Evolutionary conservation across 1,139 yeast genomes (phyloP).

Genomic region (Saccharomyces hybrid): DNA sequence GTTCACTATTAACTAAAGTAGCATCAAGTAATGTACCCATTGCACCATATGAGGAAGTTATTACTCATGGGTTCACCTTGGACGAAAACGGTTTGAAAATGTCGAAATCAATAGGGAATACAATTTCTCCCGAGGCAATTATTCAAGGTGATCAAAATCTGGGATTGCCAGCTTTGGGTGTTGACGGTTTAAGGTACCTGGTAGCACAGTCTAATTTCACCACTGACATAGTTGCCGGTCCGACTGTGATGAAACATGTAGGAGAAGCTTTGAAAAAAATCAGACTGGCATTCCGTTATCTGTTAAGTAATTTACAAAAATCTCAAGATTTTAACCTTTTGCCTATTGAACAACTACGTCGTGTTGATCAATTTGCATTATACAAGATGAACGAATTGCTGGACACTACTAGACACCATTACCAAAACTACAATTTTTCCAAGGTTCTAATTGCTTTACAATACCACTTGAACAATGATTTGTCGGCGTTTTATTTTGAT

Average conservation of each 20-base stretch:
- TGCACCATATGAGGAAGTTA: conserved; percentile 69
- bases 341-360: conserved; percentile 36
- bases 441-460: conserved; percentile 55
- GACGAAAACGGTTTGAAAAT: conserved; percentile 82
- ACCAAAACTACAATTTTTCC: conserved; percentile 56
- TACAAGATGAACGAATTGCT: conserved; percentile 48
- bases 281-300: conserved; percentile 69
- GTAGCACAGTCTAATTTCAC: conserved; percentile 85
- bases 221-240: conserved; percentile 68
- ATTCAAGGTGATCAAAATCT: conserved; percentile 58
- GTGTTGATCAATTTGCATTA: conserved; percentile 60
- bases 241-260: conserved; percentile 64
- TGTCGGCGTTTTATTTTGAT: conserved; percentile 82
- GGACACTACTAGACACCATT: conserved; percentile 38
- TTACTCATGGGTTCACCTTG: conserved; percentile 89
- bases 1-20: conserved; percentile 74
- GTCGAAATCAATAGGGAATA: conserved; percentile 91
- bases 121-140: conserved; percentile 58
- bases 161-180: conserved; percentile 63
- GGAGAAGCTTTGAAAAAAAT: conserved; percentile 75
- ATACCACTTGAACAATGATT: conserved; percentile 62
- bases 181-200: conserved; percentile 88
- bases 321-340: conserved; percentile 26
- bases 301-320: conserved; percentile 63
- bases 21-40: conserved; percentile 36